Percentiles rank a stretch among this genome's conserved stretches.
Conservation (phyloP, 495 filamentous ascomycete genomes). For the Articulospora tetracladia region DNA sequence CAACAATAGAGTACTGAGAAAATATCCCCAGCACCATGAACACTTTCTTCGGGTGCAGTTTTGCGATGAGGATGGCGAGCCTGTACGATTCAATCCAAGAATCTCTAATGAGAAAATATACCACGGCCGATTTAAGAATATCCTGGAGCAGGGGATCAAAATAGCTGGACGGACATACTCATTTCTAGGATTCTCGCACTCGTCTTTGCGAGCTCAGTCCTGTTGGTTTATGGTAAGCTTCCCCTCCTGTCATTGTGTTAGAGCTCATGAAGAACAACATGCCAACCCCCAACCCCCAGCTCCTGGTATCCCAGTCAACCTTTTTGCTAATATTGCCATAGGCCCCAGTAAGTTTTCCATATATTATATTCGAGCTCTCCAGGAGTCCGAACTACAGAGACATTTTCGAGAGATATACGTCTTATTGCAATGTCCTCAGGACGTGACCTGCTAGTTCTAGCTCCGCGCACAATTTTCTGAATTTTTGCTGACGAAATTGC, state of each 20-base stretch:
- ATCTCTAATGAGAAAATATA: constrained; percentile 47
- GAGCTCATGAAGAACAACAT: too few relatives aligned
- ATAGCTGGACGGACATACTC: constrained; percentile 60
- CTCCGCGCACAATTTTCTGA: too few relatives aligned
- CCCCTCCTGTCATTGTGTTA: constrained; percentile 15
- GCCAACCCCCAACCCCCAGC: too few relatives aligned
- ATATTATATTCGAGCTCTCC: too few relatives aligned
- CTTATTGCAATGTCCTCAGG: too few relatives aligned
- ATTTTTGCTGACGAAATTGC: too few relatives aligned
- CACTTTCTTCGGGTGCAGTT: constrained; percentile 71
- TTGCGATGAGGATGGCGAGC: constrained; percentile 65
- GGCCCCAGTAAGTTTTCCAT: too few relatives aligned
- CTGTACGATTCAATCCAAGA: constrained; percentile 50
- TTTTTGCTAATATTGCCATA: too few relatives aligned
- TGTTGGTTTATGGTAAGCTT: constrained; percentile 76
- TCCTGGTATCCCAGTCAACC: too few relatives aligned
- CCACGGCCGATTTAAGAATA: constrained; percentile 49
- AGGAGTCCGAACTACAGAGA: too few relatives aligned
- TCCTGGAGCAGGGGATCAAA: constrained; percentile 50
- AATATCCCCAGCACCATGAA: constrained; percentile 56
- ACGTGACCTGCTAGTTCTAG: too few relatives aligned
- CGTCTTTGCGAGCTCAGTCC: constrained; percentile 62
- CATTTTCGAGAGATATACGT: too few relatives aligned
- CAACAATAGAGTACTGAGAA: constrained; percentile 69
- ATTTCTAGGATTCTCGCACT: constrained; percentile 80